A percentile compares a stretch with the other conserved stretches of the same genome.
Conservation (phyloP, 108 stramenopile species). For the Discostella stelligeroides region DNA sequence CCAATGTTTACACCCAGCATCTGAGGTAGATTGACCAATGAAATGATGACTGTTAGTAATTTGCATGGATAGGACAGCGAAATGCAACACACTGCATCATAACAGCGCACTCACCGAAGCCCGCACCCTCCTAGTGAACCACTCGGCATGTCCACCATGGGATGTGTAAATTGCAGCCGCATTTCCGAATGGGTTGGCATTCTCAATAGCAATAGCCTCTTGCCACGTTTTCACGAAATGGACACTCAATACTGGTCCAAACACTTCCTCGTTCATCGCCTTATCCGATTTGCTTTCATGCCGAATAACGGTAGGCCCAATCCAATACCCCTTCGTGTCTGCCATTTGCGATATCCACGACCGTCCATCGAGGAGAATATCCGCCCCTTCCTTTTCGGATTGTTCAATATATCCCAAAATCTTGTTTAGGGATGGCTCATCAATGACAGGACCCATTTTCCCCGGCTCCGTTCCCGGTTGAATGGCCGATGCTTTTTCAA, state of each 20-base stretch:
- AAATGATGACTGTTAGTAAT: neutral
- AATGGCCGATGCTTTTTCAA: slow-evolving; percentile 75
- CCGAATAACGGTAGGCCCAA: slow-evolving; percentile 91
- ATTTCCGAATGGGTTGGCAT: slow-evolving; percentile 94
- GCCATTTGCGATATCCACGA: slow-evolving; percentile 58
- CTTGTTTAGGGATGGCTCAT: slow-evolving; percentile 70
- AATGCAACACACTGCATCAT: too few relatives aligned
- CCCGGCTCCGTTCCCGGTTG: slow-evolving; percentile 82
- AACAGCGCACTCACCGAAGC: slow-evolving; percentile 51
- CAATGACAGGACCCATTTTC: slow-evolving; percentile 92
- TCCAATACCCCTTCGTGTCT: slow-evolving; percentile 66
- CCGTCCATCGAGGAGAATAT: slow-evolving; percentile 92
- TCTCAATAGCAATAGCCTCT: slow-evolving; percentile 94
- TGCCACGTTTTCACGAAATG: slow-evolving; percentile 80
- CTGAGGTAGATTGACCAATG: slow-evolving; percentile 1
- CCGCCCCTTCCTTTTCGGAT: slow-evolving; percentile 78
- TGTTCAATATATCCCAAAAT: slow-evolving; percentile 83
- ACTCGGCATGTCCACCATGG: slow-evolving; percentile 91
- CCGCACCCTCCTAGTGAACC: slow-evolving; percentile 87
- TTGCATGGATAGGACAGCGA: neutral
- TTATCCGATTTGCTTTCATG: slow-evolving; percentile 71
- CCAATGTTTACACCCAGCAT: slow-evolving; percentile 91
- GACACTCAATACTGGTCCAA: slow-evolving; percentile 92
- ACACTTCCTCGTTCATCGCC: slow-evolving; percentile 91
- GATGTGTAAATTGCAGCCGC: slow-evolving; percentile 94